Evolutionary conservation across 2,329 filamentous ascomycete species (phyloP), one percentile per base, ranked within the genome.

Genomic region (Neofusicoccum sp.): DNA sequence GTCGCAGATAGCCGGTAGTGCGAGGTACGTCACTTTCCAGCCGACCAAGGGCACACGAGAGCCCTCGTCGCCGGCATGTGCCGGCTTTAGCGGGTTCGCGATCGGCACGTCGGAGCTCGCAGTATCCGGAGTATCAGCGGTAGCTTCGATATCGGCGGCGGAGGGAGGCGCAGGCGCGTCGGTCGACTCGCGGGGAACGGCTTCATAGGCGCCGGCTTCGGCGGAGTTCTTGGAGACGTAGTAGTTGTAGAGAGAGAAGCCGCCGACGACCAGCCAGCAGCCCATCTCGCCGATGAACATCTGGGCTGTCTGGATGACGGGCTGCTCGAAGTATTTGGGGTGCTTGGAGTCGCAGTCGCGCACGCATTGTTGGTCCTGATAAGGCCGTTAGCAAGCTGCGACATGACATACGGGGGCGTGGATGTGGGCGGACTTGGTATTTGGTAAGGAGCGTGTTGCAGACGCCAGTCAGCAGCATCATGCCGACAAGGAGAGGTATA

Each of bases 211-310:
- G 47, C 58, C 58, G n/a, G 47, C 24, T 26, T 57, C 49, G 14
- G 28, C 53, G 11, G 48, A 11, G 66, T 76, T 79, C 64, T 73
- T 66, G 45, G 78, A 76, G 47, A 77, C 68, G 68, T 84, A 84
- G 64, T 82, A 84, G 51, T 82, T 80, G 75, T 89, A 90, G 2
- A 93, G 76, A 24, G 84, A 80, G 71, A 89, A 87, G 53, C 84
- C 69, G 24, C 89, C 86, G 44, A 98, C 84, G 58, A 99, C 91
- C 12, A 98, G 83, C 93, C 93, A 99, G 80, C 92, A 96, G 64
- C 92, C 93, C 83, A 91, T 89, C 75, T 99, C 95, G 60, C 95
- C 95, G 64, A 97, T 84, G 74, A 99, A 99, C 95, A 99, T 99
- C 75, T 98, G 95, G 1, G 91, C 80, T 1, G 95, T 98, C 75